Percentiles rank a stretch among this genome's conserved stretches.
Evolutionary conservation across 2,329 filamentous ascomycete genomes (phyloP).

Genomic region (Diaporthe sp.): DNA sequence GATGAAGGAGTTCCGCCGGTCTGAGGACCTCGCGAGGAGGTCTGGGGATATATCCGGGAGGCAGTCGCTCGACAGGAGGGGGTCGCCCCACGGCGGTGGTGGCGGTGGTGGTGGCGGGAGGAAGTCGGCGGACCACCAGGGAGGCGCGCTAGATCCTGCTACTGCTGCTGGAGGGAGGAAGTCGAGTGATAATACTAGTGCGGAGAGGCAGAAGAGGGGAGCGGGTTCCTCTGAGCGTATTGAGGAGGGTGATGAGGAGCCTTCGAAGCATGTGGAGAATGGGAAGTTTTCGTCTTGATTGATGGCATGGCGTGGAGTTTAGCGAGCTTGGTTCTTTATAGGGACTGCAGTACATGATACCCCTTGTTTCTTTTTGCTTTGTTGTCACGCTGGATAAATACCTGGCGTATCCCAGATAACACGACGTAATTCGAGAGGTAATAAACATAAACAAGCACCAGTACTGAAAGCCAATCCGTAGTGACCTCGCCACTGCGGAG

Average conservation of each 20-base stretch:
- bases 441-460: too few species aligned
- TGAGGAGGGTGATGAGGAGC: conserved; percentile 5
- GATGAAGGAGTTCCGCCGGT: conserved; percentile 41
- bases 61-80: conserved; percentile 13
- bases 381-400: not conserved
- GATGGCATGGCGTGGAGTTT: conserved; percentile 5
- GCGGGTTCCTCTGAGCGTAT: conserved; percentile 4
- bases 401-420: not conserved
- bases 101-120: not conserved
- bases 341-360: conserved; percentile 23
- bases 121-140: not conserved
- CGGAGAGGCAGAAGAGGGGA: not conserved
- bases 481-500: too few species aligned
- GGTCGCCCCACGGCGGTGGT: not conserved
- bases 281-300: not conserved
- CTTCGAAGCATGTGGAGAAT: not conserved
- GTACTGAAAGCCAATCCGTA: too few species aligned
- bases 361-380: not conserved
- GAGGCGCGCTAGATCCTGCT: not conserved
- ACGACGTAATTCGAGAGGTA: not conserved
- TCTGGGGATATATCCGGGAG: conserved; percentile 2
- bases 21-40: conserved; percentile 36
- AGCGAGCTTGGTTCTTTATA: not conserved
- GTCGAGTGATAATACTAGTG: not conserved
- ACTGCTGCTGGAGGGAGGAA: conserved; percentile 1